Conservation (phyloP, 108 stramenopile genomes). For the Pseudonitzschia multiseries region DNA sequence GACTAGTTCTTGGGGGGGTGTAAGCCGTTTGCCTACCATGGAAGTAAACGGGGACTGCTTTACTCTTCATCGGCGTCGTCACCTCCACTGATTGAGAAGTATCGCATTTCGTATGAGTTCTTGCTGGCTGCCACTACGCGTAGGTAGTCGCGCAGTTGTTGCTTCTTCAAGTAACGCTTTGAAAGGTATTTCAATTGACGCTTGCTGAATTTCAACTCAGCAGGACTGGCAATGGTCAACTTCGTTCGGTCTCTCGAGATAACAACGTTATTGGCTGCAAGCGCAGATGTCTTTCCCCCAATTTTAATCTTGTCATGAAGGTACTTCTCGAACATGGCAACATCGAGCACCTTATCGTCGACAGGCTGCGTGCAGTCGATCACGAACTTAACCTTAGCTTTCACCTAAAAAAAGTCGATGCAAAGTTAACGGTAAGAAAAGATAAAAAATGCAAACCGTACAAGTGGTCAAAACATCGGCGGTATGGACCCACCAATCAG, state of each 20-base stretch:
- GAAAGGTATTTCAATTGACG: conserved; percentile 98
- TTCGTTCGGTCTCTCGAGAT: conserved; percentile 91
- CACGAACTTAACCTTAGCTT: conserved; percentile 96
- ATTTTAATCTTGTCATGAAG: conserved; percentile 97
- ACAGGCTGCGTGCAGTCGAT: conserved; percentile 98
- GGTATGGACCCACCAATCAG: neutral
- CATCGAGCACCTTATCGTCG: conserved; percentile 97
- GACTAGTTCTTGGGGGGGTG: too few relatives aligned
- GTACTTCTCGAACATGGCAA: conserved; percentile 97
- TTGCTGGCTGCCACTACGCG: conserved; percentile 95
- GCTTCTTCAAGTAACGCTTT: conserved; percentile 99
- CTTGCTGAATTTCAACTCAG: conserved; percentile 94
- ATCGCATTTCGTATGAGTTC: conserved; percentile 89
- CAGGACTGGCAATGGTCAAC: conserved; percentile 83
- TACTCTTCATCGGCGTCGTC: conserved; percentile 79
- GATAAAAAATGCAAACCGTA: neutral
- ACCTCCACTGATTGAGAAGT: conserved; percentile 76
- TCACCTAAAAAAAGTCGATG: conserved; percentile 59
- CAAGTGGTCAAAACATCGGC: neutral
- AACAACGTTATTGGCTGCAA: conserved; percentile 75
- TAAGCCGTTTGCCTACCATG: too few relatives aligned
- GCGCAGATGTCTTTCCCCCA: conserved; percentile 73
- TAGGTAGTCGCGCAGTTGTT: conserved; percentile 96
- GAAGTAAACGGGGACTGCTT: neutral
- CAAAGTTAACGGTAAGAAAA: too few relatives aligned